Evolutionary conservation across 139 green algal species (phyloP).

Genomic region (Spirogloea muscicola): DNA sequence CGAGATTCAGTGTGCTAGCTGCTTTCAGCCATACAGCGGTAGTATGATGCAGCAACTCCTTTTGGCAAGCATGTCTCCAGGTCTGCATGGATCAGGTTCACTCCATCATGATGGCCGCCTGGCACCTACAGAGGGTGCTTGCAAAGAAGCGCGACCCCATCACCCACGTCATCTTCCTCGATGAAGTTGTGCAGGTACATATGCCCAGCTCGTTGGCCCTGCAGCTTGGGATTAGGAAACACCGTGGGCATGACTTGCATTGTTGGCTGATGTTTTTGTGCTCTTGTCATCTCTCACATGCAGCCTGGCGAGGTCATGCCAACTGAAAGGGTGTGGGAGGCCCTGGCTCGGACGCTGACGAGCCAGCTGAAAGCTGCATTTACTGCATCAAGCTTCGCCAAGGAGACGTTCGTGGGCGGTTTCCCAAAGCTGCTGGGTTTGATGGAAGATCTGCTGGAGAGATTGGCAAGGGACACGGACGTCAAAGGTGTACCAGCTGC

Average conservation of each 20-base stretch:
- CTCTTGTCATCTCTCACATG: neutral
- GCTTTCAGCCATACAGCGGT: too few relatives aligned
- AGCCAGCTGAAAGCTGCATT: slow-evolving; percentile 29
- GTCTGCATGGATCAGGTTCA: slow-evolving; percentile 63
- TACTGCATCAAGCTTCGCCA: slow-evolving; percentile 44
- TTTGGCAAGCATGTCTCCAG: too few relatives aligned
- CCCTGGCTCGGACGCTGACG: slow-evolving; percentile 13
- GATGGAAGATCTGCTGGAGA: slow-evolving; percentile 66
- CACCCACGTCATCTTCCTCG: slow-evolving; percentile 80
- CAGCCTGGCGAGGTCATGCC: slow-evolving; percentile 27
- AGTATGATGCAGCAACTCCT: too few relatives aligned
- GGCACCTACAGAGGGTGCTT: slow-evolving; percentile 76
- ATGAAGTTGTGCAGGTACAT: slow-evolving; percentile 64
- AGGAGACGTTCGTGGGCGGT: slow-evolving; percentile 59
- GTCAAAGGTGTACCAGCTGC: slow-evolving; percentile 48
- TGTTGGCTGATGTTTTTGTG: too few relatives aligned
- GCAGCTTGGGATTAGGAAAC: too few relatives aligned
- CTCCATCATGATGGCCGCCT: slow-evolving; percentile 42
- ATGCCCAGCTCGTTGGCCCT: too few relatives aligned
- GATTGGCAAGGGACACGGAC: slow-evolving; percentile 65
- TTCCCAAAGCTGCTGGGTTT: slow-evolving; percentile 73
- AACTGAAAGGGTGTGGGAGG: slow-evolving; percentile 43
- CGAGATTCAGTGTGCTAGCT: too few relatives aligned
- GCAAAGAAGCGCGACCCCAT: slow-evolving; percentile 92
- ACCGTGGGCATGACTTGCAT: too few relatives aligned